These are phyloP conservation scores for Diatrype stigma DNA, from an alignment of 2,329 filamentous ascomycete species.

Conservation along the genomic window DNA sequence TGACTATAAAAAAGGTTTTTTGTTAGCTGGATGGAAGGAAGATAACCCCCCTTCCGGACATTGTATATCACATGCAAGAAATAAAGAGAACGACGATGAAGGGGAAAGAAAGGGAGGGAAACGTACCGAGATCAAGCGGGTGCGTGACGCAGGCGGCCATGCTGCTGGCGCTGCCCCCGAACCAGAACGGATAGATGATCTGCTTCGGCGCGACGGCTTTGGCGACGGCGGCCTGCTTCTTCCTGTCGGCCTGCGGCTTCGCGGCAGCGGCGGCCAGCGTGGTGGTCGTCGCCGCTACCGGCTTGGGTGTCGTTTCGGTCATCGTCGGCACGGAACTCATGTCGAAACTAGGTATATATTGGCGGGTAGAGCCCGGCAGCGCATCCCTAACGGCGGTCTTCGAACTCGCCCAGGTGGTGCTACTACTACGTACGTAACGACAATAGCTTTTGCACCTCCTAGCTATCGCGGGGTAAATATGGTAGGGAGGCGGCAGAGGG, in stretches of 20 bases:
- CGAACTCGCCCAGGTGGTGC: too few species aligned
- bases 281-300: slow-evolving; percentile 17
- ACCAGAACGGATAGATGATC: slow-evolving; percentile 78
- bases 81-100: not conserved
- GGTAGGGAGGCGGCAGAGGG: too few species aligned
- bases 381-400: too few species aligned
- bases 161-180: slow-evolving; percentile 90
- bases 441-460: too few species aligned
- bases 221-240: not conserved
- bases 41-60: too few species aligned
- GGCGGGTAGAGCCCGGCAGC: too few species aligned
- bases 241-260: slow-evolving; percentile 9
- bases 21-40: not conserved
- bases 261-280: slow-evolving; percentile 14
- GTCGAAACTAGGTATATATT: too few species aligned
- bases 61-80: too few species aligned
- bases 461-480: too few species aligned
- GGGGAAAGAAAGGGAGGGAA: slow-evolving; percentile 1
- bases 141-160: slow-evolving; percentile 90
- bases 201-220: not conserved
- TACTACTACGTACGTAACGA: too few species aligned
- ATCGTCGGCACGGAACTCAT: slow-evolving; percentile 24
- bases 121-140: slow-evolving; percentile 83
- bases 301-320: slow-evolving; percentile 14
- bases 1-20: slow-evolving; percentile 39